These are phyloP conservation scores for Cyberlindnera maclurae DNA, from an alignment of 805 yeast genomes.

Conservation along the genomic window DNA sequence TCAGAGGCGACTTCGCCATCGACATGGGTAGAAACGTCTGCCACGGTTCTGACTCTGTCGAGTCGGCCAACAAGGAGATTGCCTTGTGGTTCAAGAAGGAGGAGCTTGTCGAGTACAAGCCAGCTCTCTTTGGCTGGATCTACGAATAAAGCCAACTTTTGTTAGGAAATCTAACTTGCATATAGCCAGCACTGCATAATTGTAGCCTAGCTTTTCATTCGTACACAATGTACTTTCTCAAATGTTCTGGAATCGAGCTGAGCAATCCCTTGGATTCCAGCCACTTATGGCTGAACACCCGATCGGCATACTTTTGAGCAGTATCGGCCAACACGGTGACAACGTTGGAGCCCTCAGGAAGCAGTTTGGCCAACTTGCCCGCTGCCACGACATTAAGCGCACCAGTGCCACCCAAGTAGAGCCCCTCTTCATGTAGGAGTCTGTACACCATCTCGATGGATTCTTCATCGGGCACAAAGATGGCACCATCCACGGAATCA, in stretches of 20 bases:
- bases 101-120: slow-evolving; percentile 89
- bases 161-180: not conserved
- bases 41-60: slow-evolving; percentile 99
- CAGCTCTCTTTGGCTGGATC: slow-evolving; percentile 80
- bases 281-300: slow-evolving; percentile 76
- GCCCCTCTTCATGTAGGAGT: slow-evolving; percentile 82
- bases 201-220: slow-evolving; percentile 4
- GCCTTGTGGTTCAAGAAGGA: slow-evolving; percentile 96
- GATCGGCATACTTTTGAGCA: slow-evolving; percentile 81
- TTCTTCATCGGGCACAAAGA: slow-evolving; percentile 70
- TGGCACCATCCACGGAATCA: slow-evolving; percentile 70
- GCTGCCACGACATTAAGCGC: slow-evolving; percentile 92
- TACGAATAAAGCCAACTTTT: slow-evolving; percentile 67
- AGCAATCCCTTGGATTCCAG: slow-evolving; percentile 60
- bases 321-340: slow-evolving; percentile 89
- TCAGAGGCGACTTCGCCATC: slow-evolving; percentile 97
- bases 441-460: slow-evolving; percentile 80
- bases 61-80: slow-evolving; percentile 94
- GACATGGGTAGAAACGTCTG: slow-evolving; percentile 99
- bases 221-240: slow-evolving; percentile 57
- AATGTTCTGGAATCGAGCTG: slow-evolving; percentile 59
- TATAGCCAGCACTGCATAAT: not conserved
- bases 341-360: slow-evolving; percentile 75
- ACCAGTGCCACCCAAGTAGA: slow-evolving; percentile 85
- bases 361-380: slow-evolving; percentile 57